These are phyloP conservation scores for Ophiocordyceps sinensis DNA, from an alignment of 2,329 filamentous ascomycete species.

Conservation along the genomic window DNA sequence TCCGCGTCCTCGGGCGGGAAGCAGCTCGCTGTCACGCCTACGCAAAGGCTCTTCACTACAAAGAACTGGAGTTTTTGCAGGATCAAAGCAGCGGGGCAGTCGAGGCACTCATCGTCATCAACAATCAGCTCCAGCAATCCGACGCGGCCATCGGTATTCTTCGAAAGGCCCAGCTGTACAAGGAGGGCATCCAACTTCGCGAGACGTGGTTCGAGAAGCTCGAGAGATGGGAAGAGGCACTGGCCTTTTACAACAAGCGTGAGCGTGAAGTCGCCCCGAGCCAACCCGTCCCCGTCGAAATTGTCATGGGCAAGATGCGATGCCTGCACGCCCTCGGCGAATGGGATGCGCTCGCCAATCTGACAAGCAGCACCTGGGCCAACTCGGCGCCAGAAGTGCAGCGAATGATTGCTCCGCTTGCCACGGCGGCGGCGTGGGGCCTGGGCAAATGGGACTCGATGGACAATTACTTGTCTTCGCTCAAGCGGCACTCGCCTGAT, in stretches of 20 bases:
- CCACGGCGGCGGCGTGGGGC: conserved; percentile 92
- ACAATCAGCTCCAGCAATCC: conserved; percentile 96
- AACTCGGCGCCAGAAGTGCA: conserved; percentile 79
- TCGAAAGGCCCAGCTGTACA: conserved; percentile 87
- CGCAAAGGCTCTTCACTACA: conserved; percentile 96
- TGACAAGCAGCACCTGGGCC: conserved; percentile 89
- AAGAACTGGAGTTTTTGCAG: conserved; percentile 94
- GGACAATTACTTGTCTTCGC: conserved; percentile 91
- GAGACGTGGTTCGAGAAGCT: conserved; percentile 99
- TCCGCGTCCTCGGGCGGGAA: conserved; percentile 83
- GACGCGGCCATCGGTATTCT: conserved; percentile 97
- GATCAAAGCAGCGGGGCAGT: conserved; percentile 93
- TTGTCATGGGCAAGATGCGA: conserved; percentile 99
- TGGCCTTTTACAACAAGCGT: conserved; percentile 80
- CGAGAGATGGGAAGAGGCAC: conserved; percentile 93
- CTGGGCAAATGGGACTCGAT: conserved; percentile 95
- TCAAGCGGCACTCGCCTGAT: conserved; percentile 88
- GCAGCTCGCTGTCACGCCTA: conserved; percentile 95
- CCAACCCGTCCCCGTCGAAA: conserved; percentile 59
- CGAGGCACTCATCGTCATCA: conserved; percentile 96
- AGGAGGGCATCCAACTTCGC: conserved; percentile 81
- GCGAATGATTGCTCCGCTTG: conserved; percentile 79
- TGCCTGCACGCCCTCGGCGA: conserved; percentile 94
- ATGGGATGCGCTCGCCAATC: conserved; percentile 81
- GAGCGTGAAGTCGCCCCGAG: conserved; percentile 52